Evolutionary conservation across 768 basidiomycete species (phyloP).

Genomic region (Phlegmacium glaucopus): DNA sequence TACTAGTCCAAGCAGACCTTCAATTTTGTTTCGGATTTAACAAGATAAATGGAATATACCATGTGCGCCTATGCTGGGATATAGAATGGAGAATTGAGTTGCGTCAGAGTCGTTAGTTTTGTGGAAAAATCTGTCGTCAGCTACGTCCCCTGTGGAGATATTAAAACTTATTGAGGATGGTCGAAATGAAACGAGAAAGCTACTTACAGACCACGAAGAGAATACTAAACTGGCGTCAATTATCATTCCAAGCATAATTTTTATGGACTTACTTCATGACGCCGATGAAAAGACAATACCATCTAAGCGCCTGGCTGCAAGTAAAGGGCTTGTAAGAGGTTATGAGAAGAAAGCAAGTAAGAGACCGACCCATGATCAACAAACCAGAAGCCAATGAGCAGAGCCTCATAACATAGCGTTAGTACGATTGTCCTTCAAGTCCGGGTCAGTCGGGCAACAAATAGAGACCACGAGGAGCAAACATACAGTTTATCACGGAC

Average conservation of each 20-base stretch:
- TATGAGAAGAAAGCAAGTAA: background rate
- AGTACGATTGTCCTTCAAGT: conserved; percentile 74
- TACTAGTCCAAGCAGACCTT: conserved; percentile 37
- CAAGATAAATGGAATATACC: conserved; percentile 29
- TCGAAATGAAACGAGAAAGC: background rate
- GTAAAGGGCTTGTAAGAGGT: background rate
- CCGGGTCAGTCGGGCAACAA: background rate
- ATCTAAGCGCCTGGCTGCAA: conserved; percentile 71
- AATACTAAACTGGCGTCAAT: conserved; percentile 39
- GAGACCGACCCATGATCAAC: conserved; percentile 79
- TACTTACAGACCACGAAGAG: conserved; percentile 85
- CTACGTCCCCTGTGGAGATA: conserved; percentile 71
- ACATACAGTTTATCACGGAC: conserved; percentile 89
- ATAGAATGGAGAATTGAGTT: conserved; percentile 81
- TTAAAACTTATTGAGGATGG: background rate
- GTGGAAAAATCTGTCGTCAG: conserved; percentile 93
- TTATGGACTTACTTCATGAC: conserved; percentile 69
- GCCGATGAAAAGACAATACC: conserved; percentile 80
- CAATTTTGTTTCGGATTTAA: background rate
- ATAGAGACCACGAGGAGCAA: background rate
- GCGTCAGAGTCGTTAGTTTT: conserved; percentile 93
- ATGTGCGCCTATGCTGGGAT: conserved; percentile 67
- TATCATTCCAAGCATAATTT: background rate
- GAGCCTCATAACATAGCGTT: conserved; percentile 77
- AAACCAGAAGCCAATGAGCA: conserved; percentile 94